Base-by-base conservation (phyloP, 371 early-diverging fungal genomes). In the Neoconidiobolus thromboides region DNA sequence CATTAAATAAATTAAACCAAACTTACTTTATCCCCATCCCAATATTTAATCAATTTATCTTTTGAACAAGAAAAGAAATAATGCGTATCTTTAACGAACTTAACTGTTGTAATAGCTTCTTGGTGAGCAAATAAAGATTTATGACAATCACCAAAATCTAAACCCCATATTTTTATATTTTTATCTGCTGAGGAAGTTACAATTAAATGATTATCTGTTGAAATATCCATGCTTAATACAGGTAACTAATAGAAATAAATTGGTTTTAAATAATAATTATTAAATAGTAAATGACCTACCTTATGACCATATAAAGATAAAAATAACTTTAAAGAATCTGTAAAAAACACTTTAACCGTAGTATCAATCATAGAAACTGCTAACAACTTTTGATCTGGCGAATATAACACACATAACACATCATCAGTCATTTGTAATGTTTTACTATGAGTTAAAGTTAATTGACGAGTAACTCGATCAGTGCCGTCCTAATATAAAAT, bases 91-190 rank as follows among this genome's bases (percentile, higher is more conserved):
- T 80, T 83, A 3, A 93, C 90, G 71, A 91, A 96, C 62, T 81
- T 81, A 38, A 89, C 79, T 4, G 73, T 71, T 73, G 90, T 92
- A 43, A 96, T 82, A 46, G 84, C 77, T 65, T 94, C 96, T 66
- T 87, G 82, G 76, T 96, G 96, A 2, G 93, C 96, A 68, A 89
- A 80, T 52, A 96, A 64, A 46, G 90, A 89, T 65, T 85, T 83
- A 70, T 93, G 97, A 67, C 97, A 97, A 74, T 97, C 97, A 65
- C 97, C 97, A 69, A 96, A 97, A 70, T 97, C 97, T 63, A 95
- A 73, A 53, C 97, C 96, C 96, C 97, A 97, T 37, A 97, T 71
- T 69, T 95, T 96, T 58, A 96, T 80, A 58, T 90, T 89, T 76
- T 96, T 96, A 76, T 97, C 97, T 0, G 93, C 86, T 1, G 89